Evolutionary conservation across 306 rosid genomes (phyloP).

Genomic region (Benincasa hispida): DNA sequence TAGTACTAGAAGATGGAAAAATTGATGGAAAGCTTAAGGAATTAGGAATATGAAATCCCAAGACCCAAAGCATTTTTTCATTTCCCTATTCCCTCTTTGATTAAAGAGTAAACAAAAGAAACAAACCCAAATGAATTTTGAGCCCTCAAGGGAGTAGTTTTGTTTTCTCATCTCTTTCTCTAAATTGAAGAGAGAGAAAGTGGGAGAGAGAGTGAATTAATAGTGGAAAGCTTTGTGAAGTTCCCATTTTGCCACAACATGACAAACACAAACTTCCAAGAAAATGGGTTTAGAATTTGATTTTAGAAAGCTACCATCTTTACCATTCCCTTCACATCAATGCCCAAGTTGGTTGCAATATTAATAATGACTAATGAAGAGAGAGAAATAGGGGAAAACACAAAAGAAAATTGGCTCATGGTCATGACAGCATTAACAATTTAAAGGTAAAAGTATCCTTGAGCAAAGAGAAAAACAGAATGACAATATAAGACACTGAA

Average conservation of each 20-base stretch:
- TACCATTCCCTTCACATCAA: background rate
- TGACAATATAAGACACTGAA: background rate
- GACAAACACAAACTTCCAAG: slow-evolving; percentile 22
- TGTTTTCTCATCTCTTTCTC: background rate
- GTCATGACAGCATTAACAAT: background rate
- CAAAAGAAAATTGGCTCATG: background rate
- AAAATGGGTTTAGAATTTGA: slow-evolving; percentile 13
- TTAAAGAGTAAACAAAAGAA: background rate
- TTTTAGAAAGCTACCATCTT: background rate
- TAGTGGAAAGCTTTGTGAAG: background rate
- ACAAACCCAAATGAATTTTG: background rate
- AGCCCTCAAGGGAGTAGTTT: too few species aligned
- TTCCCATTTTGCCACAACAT: background rate
- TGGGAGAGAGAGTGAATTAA: background rate
- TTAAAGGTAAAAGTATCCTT: background rate
- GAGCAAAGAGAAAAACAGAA: background rate
- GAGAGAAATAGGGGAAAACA: background rate
- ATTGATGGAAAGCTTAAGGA: background rate
- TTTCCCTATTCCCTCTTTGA: background rate
- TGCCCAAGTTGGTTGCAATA: background rate
- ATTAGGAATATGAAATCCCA: slow-evolving; percentile 1
- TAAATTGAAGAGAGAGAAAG: background rate
- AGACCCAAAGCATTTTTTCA: background rate
- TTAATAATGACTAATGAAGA: background rate
- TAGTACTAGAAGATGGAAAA: background rate